Percentiles rank a stretch among this genome's conserved stretches.
Conservation (phyloP, 2,329 filamentous ascomycete genomes). For the Ascochyta viciae-villosae region DNA sequence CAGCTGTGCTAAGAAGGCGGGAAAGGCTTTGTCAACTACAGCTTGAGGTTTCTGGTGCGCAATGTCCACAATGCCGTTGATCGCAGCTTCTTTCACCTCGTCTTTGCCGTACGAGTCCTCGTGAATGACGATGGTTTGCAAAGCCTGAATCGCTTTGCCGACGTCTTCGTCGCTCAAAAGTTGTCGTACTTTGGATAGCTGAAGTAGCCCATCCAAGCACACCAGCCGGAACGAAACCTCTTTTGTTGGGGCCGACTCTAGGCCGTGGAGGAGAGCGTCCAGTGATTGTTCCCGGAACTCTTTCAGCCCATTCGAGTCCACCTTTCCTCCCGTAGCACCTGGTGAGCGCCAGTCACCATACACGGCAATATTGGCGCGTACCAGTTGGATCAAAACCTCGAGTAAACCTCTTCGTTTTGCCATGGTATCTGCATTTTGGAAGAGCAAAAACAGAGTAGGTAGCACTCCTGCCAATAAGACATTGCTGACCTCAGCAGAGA, state of each 20-base stretch:
- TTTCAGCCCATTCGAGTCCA: slow-evolving; percentile 47
- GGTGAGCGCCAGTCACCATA: slow-evolving; percentile 63
- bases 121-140: slow-evolving; percentile 67
- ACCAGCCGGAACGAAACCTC: slow-evolving; percentile 59
- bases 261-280: slow-evolving; percentile 52
- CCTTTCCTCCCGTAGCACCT: slow-evolving; percentile 44
- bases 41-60: slow-evolving; percentile 68
- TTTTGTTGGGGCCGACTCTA: slow-evolving; percentile 53
- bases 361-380: slow-evolving; percentile 64
- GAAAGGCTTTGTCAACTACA: slow-evolving; percentile 70
- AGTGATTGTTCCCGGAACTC: slow-evolving; percentile 52
- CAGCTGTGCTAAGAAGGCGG: slow-evolving; percentile 69
- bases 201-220: slow-evolving; percentile 53
- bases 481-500: slow-evolving; percentile 62
- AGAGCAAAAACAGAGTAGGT: slow-evolving; percentile 65
- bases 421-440: slow-evolving; percentile 67
- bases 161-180: slow-evolving; percentile 53
- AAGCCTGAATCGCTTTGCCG: slow-evolving; percentile 62
- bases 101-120: slow-evolving; percentile 64
- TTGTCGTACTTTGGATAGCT: slow-evolving; percentile 51
- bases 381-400: slow-evolving; percentile 65
- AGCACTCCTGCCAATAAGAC: slow-evolving; percentile 64
- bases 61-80: slow-evolving; percentile 65
- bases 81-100: slow-evolving; percentile 65
- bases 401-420: slow-evolving; percentile 68